Percentiles rank a stretch among this genome's conserved stretches.
Evolutionary conservation across 176 grass and related monocot genomes (phyloP).

Genomic region (Rhynchospora breviuscula): DNA sequence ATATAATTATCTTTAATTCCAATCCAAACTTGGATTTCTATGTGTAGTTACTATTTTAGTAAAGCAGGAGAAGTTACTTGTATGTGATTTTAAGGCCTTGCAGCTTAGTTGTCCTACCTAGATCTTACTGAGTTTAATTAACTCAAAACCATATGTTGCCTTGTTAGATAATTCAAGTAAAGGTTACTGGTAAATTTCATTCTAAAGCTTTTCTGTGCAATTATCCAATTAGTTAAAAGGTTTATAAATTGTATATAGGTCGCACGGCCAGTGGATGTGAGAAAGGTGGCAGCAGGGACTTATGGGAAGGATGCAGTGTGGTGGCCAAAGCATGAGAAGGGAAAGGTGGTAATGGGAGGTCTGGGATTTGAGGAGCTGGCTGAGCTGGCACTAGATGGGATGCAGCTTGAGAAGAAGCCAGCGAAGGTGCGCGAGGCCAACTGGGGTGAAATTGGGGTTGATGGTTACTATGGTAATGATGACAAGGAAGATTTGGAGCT

Average conservation of each 20-base stretch:
- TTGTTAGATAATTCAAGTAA: too few species aligned
- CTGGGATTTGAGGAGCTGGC: constrained; percentile 20
- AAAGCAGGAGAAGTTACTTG: too few species aligned
- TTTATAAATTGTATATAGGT: neutral
- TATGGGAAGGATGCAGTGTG: constrained; percentile 14
- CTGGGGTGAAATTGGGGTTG: neutral
- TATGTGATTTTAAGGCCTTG: too few species aligned
- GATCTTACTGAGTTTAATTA: too few species aligned
- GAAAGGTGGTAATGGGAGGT: neutral
- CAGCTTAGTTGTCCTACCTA: too few species aligned
- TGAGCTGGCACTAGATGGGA: constrained; percentile 9
- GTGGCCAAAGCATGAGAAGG: neutral
- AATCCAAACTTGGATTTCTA: too few species aligned
- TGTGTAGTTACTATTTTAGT: too few species aligned
- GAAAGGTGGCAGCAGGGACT: neutral
- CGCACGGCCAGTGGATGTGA: neutral
- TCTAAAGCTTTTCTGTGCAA: too few species aligned
- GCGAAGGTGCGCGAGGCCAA: neutral
- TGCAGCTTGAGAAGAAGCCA: constrained; percentile 18
- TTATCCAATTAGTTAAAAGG: too few species aligned
- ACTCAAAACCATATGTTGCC: too few species aligned
- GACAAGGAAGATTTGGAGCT: neutral
- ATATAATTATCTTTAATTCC: too few species aligned
- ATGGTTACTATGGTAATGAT: neutral
- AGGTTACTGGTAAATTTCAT: too few species aligned